Base-by-base conservation (phyloP, 805 yeast genomes). In the Metschnikowia santaceciliae region DNA sequence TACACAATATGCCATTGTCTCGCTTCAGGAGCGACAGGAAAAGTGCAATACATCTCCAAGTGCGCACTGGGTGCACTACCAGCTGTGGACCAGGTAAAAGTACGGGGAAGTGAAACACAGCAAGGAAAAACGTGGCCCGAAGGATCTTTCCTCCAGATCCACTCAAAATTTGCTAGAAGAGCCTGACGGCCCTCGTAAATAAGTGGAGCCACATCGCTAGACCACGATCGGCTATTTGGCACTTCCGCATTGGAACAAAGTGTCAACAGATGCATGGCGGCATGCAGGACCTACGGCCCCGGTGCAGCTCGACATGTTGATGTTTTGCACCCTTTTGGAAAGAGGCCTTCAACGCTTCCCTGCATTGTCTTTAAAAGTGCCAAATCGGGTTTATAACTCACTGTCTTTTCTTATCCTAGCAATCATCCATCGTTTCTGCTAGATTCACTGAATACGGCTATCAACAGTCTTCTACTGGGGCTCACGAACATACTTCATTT, bases 281-380 rank as follows among this genome's bases (percentile, higher is more conserved):
- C 10, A 22, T 8, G 38, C 46, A 32, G 15, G 8, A 8, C 15
- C 13, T 6, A n/a, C 30, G 32, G 36, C 15, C 20, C 8, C n/a
- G 3, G 11, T 45, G 48, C 48, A 36, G 41, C 42, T 10, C 3
- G 20, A 13, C 8, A 6, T 45, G 42, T 45, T 45, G n/a, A 36
- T 19, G 20, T 23, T 26, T 32, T 26, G 48, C 30, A 7, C 48
- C 35, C 14, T 33, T 30, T 19, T 17, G 48, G 48, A 20, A 45
- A 30, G 14, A 3, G 32, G 26, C 17, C 17, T 14, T 23, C 26
- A 33, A 10, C 4, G 14, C 17, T 22, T 42, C n/a, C 38, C 32
- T 42, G 38, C 46, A 33, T 42, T 42, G 46, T 22, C 46, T 33
- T 42, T 19, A 42, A 42, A 42, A 42, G 15, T 42, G 46, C 46